Base-by-base conservation (phyloP, 2,329 filamentous ascomycete genomes). In the Xylaria sp. region DNA sequence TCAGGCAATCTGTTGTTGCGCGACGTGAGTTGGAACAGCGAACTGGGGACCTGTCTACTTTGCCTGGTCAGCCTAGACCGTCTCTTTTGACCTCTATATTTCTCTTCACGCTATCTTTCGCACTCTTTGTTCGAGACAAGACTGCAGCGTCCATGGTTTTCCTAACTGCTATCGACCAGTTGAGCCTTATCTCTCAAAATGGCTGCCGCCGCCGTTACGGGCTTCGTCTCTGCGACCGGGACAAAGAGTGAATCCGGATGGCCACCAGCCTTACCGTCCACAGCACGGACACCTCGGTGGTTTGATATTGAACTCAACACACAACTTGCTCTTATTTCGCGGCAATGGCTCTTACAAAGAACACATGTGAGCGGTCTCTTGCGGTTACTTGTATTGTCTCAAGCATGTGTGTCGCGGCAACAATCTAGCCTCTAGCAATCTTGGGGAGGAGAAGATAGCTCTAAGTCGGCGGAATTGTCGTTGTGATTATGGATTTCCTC, bases 101-200 rank as follows among this genome's bases (percentile, higher is more conserved):
- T 33, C 41, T 37, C 59, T 46, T 43, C 58, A 51, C 33, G 54
- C 64, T 54, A 58, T 62, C 54, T 59, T 55, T 64, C 57, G 54
- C 52, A 58, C 47, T 58, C 48, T 63, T 63, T 61, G 63, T 70
- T 60, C n/a, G 62, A 68, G 67, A 64, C 69, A 56, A 66, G 44
- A 65, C 62, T 54, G 58, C 69, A 79, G 80, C 78, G 78, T 80
- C 80, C 82, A 86, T 86, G 83, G 79, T 79, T 83, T 74, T 78
- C 75, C 77, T 75, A 75, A 71, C 74, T 67, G 68, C 68, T 68
- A 71, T 74, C 74, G 71, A 78, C 70, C 71, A 72, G 68, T 79
- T 75, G 75, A 81, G 77, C 74, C 77, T 75, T 70, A 75, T 78
- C 75, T 78, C 74, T 74, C 80, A 83, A 71, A 74, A 86, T 86